Evolutionary conservation across 2,329 filamentous ascomycete genomes (phyloP).

Genomic region (Aspergillus pseudoterreus): DNA sequence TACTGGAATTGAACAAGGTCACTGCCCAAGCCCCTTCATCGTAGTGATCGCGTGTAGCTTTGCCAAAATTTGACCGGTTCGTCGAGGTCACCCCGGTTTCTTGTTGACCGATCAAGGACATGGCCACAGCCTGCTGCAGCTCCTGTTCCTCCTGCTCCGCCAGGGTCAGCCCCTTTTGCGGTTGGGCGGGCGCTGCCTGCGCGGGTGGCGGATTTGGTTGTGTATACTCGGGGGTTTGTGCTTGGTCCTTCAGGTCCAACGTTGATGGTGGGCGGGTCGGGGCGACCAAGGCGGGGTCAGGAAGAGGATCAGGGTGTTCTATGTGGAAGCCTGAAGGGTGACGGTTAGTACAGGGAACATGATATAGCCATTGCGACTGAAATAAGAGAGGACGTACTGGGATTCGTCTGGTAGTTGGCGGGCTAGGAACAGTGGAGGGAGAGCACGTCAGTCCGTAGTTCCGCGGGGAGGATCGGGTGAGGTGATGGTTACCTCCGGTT

Average conservation of each 20-base stretch:
- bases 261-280: slow-evolving; percentile 48
- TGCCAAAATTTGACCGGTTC: slow-evolving; percentile 48
- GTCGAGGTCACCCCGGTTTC: slow-evolving; percentile 51
- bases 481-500: slow-evolving; percentile 25
- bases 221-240: slow-evolving; percentile 12
- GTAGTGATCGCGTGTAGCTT: slow-evolving; percentile 53
- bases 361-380: background rate
- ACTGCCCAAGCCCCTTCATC: slow-evolving; percentile 55
- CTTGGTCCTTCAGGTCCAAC: slow-evolving; percentile 30
- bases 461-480: background rate
- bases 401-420: slow-evolving; percentile 21
- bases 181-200: slow-evolving; percentile 20
- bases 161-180: slow-evolving; percentile 32
- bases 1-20: slow-evolving; percentile 45
- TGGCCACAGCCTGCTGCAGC: slow-evolving; percentile 44
- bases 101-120: slow-evolving; percentile 49
- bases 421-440: slow-evolving; percentile 10
- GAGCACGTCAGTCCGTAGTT: slow-evolving; percentile 8
- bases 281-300: slow-evolving; percentile 33
- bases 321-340: slow-evolving; percentile 33
- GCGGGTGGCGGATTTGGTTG: slow-evolving; percentile 14
- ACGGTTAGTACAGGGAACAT: slow-evolving; percentile 4
- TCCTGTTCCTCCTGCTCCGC: slow-evolving; percentile 44
- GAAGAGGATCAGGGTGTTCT: slow-evolving; percentile 34
- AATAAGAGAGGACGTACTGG: slow-evolving; percentile 21